Evolutionary conservation across 164 flowering plant species (phyloP).

Genomic region (Stephania japonica): DNA sequence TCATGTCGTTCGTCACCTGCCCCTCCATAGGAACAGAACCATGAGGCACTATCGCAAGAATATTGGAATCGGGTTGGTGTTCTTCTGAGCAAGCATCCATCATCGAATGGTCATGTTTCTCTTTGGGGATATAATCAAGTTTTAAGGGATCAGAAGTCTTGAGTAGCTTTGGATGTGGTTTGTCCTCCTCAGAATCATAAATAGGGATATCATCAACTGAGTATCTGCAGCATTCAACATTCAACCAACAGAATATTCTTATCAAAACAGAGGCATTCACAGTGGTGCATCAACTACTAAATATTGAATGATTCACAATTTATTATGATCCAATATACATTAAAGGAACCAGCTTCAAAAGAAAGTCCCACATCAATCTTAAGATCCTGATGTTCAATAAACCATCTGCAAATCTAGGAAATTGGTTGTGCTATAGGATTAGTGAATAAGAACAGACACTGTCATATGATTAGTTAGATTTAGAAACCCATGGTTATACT

Average conservation of each 20-base stretch:
- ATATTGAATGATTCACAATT: background rate
- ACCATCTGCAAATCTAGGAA: background rate
- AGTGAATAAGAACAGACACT: background rate
- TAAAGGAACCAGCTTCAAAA: background rate
- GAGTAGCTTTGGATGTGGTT: constrained; percentile 38
- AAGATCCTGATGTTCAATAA: background rate
- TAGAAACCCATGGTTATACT: background rate
- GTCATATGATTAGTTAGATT: background rate
- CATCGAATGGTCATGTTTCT: constrained; percentile 21
- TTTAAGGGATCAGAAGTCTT: constrained; percentile 20
- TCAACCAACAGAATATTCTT: background rate
- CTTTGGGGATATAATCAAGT: constrained; percentile 13
- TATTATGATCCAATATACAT: background rate
- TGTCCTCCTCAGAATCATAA: constrained; percentile 95
- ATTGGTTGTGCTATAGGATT: background rate
- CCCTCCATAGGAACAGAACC: constrained; percentile 35
- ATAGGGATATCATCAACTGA: constrained; percentile 82
- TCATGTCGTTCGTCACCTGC: constrained; percentile 21
- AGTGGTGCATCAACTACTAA: background rate
- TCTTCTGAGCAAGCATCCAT: constrained; percentile 23
- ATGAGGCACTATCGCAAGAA: constrained; percentile 26
- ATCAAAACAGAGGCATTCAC: background rate
- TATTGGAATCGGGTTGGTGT: constrained; percentile 23
- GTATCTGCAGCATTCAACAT: constrained; percentile 40
- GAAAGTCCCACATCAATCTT: constrained; percentile 3